phyloP scores from a whole-genome alignment of 345 rosid genomes.

The Lepidium africanum region DNA sequence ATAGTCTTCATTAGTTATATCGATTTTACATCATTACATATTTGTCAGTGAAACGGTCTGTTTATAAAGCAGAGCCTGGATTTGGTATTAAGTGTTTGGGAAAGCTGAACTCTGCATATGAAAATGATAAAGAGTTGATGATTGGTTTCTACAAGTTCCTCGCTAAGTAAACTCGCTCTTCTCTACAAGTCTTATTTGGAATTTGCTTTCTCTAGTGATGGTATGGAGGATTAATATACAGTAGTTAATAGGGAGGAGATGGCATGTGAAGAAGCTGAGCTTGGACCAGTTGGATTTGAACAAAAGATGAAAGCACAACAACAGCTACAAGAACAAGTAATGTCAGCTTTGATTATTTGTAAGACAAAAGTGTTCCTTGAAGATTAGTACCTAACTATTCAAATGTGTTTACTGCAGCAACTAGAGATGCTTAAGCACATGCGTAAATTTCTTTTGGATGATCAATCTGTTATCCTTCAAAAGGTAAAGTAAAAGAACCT shows the following conservation, averaged over 20 bases:
- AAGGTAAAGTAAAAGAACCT: slow-evolving; percentile 30
- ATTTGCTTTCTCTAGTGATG: neutral
- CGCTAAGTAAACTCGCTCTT: slow-evolving; percentile 42
- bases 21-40: neutral
- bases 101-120: slow-evolving; percentile 56
- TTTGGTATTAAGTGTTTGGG: slow-evolving; percentile 77
- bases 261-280: slow-evolving; percentile 85
- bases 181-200: neutral
- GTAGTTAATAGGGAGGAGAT: slow-evolving; percentile 47
- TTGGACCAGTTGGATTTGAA: slow-evolving; percentile 51
- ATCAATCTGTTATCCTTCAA: slow-evolving; percentile 61
- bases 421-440: slow-evolving; percentile 75
- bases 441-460: slow-evolving; percentile 62
- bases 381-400: neutral
- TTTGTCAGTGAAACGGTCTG: neutral
- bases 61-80: slow-evolving; percentile 49
- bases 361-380: neutral
- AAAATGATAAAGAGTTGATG: slow-evolving; percentile 75
- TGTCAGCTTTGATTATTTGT: neutral
- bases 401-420: slow-evolving; percentile 40
- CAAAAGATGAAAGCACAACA: slow-evolving; percentile 46
- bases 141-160: slow-evolving; percentile 64
- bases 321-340: slow-evolving; percentile 55
- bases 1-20: neutral
- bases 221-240: neutral